These are phyloP conservation scores for Saccharomycopsis hybrid DNA, from an alignment of 1,139 yeast species.

Conservation along the genomic window DNA sequence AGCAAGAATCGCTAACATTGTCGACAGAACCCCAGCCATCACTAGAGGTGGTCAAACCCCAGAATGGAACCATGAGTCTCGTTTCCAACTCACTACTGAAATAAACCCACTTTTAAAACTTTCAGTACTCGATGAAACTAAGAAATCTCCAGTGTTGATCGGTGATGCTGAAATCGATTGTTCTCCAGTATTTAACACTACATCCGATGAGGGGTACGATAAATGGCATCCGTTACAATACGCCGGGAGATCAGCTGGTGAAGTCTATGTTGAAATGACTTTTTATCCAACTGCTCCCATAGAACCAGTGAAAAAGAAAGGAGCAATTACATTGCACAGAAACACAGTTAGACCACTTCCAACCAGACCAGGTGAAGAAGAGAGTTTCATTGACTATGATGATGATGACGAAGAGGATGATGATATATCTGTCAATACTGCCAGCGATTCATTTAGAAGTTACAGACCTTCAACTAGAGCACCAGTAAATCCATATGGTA, in stretches of 20 bases:
- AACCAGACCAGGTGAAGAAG: constrained; percentile 19
- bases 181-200: constrained; percentile 58
- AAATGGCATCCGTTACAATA: constrained; percentile 72
- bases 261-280: constrained; percentile 83
- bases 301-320: constrained; percentile 16
- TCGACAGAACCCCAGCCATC: constrained; percentile 66
- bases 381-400: constrained; percentile 4
- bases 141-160: constrained; percentile 77
- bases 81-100: constrained; percentile 60
- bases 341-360: constrained; percentile 21
- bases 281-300: constrained; percentile 64
- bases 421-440: not conserved
- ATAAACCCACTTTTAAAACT: constrained; percentile 58
- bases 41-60: constrained; percentile 91
- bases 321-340: constrained; percentile 18
- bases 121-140: constrained; percentile 81
- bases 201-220: constrained; percentile 73
- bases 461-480: constrained; percentile 3
- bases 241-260: constrained; percentile 80
- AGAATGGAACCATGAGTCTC: constrained; percentile 71
- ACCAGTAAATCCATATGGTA: not conserved
- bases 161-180: constrained; percentile 80
- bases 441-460: constrained; percentile 6
- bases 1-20: constrained; percentile 72
- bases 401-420: not conserved